Base-by-base conservation (phyloP, 352 stramenopile species). In the Phytophthora nicotianae region DNA sequence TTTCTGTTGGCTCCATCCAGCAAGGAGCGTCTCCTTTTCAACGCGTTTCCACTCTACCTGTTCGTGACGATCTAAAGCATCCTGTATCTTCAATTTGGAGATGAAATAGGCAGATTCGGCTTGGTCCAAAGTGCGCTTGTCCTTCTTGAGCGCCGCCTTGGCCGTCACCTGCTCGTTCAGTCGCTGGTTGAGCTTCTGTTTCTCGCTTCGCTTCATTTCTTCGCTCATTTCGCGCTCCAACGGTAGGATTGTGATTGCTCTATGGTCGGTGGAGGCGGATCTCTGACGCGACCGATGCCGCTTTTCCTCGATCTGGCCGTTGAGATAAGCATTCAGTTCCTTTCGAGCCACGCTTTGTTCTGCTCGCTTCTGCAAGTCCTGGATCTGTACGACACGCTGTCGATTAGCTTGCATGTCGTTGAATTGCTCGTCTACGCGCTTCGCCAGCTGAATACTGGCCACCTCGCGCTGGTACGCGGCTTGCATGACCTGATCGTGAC, bases 31-130 rank as follows among this genome's bases (percentile, higher is more conserved):
- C 37, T 79, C 69, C 14, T 79, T 82, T 16, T 79, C 68, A 13
- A 56, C 32, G 19, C 61, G 60, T 53, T 78, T 72, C 14, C 53
- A 45, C 50, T 78, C 66, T 16, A 37, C 50, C 5, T 54, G 21
- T 26, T 74, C 61, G 4, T 70, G 38, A 0, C 58, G 57, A 29
- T 89, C 78, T 5, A 50, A 64, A 11, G 68, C 66, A 3, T 63
- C 65, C 40, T 86, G 74, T 42, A 65, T 45, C 20, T 70, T 58
- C 17, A 90, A 64, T 51, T 88, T 75, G 9, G 58, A 54, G 56
- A 87, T 69, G 46, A 83, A 86, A 50, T 79, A 87, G 23, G 75
- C 77, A 26, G 72, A 74, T 26, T 89, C 79, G n/a, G 76, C 75
- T 24, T 83, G 77, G 37, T 90, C 81, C 17, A 90, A 43, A 5